These are phyloP conservation scores for Abrus pulchellus DNA, from an alignment of 306 rosid genomes.

Conservation along the genomic window DNA sequence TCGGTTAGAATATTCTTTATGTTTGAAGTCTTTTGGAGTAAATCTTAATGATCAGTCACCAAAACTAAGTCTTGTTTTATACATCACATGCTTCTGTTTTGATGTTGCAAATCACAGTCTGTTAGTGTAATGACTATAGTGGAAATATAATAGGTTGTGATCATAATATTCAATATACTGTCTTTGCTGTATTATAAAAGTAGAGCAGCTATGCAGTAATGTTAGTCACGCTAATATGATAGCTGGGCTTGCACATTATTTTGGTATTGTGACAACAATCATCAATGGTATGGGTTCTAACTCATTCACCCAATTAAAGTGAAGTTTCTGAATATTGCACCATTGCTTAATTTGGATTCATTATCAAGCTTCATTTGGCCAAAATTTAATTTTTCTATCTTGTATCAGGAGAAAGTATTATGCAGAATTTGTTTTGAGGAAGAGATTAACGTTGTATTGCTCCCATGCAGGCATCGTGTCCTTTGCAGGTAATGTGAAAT, in stretches of 20 bases:
- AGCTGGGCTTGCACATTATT: neutral
- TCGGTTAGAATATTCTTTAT: neutral
- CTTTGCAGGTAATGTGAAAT: constrained; percentile 82
- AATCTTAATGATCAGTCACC: too few relatives aligned
- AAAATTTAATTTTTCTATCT: constrained; percentile 31
- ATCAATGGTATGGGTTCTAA: neutral
- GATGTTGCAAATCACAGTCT: constrained; percentile 1
- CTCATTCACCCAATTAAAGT: neutral
- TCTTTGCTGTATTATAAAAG: neutral
- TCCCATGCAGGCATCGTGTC: constrained; percentile 92
- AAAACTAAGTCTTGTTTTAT: too few relatives aligned
- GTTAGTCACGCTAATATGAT: neutral
- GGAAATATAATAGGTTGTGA: neutral
- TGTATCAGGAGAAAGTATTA: constrained; percentile 87
- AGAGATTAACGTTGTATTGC: constrained; percentile 87
- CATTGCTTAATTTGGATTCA: constrained; percentile 24
- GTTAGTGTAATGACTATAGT: neutral
- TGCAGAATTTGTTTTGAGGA: constrained; percentile 96
- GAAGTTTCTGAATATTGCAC: constrained; percentile 24
- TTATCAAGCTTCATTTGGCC: constrained; percentile 24
- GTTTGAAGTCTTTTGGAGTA: too few relatives aligned
- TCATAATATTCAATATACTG: neutral
- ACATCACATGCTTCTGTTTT: neutral
- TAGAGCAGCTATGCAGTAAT: neutral
- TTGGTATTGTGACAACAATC: neutral